A percentile compares a stretch with the other conserved stretches of the same genome.
phyloP scores from a whole-genome alignment of 805 yeast species.

The Yarrowia divulgata region DNA sequence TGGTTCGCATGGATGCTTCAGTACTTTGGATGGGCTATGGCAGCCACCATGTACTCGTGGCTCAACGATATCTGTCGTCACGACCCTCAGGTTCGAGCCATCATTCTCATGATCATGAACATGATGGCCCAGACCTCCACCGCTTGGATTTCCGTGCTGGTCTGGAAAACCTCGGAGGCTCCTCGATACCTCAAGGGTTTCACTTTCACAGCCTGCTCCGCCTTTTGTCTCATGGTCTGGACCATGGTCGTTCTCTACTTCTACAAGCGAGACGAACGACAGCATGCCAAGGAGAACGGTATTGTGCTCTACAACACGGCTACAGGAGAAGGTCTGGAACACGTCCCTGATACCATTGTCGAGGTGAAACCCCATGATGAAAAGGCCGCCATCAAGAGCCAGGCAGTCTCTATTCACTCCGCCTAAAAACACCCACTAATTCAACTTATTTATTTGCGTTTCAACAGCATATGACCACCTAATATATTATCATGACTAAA shows the following conservation, averaged over 20 bases:
- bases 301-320: slow-evolving; percentile 46
- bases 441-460: slow-evolving; percentile 32
- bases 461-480: slow-evolving; percentile 30
- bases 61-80: slow-evolving; percentile 62
- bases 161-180: slow-evolving; percentile 51
- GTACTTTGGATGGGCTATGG: slow-evolving; percentile 66
- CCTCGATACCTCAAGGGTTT: slow-evolving; percentile 48
- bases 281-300: slow-evolving; percentile 57
- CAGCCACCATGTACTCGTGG: slow-evolving; percentile 65
- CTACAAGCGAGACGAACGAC: slow-evolving; percentile 62
- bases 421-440: slow-evolving; percentile 1
- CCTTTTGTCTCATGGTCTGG: slow-evolving; percentile 41
- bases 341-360: slow-evolving; percentile 16
- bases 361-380: neutral
- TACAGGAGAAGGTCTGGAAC: slow-evolving; percentile 37
- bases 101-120: slow-evolving; percentile 59
- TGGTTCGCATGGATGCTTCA: slow-evolving; percentile 67
- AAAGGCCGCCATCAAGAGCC: slow-evolving; percentile 19
- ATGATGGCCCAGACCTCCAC: slow-evolving; percentile 60
- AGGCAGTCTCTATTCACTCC: slow-evolving; percentile 1
- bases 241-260: slow-evolving; percentile 57
- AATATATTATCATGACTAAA: neutral
- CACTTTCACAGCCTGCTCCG: slow-evolving; percentile 43
- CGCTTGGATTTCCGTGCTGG: slow-evolving; percentile 59
- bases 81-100: slow-evolving; percentile 59